A percentile compares a stretch with the other conserved stretches of the same genome.
Conservation (phyloP, 2,329 filamentous ascomycete species). For the Thelonectria discophora region DNA sequence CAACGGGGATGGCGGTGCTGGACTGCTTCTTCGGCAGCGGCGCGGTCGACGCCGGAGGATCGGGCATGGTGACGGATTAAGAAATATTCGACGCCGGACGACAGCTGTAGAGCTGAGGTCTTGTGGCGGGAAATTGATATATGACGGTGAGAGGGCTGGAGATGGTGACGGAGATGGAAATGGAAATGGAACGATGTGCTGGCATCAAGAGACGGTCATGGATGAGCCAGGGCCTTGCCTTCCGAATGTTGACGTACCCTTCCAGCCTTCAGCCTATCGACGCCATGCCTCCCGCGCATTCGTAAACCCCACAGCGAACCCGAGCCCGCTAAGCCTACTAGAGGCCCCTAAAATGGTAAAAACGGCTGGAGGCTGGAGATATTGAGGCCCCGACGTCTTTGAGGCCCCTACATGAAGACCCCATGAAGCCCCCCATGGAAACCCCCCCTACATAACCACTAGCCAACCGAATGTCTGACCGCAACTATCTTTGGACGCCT, state of each 20-base stretch:
- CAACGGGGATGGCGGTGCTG: slow-evolving; percentile 69
- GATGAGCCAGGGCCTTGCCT: slow-evolving; percentile 25
- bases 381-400: too few species aligned
- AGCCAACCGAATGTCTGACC: too few species aligned
- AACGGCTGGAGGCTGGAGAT: too few species aligned
- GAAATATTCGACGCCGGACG: slow-evolving; percentile 31
- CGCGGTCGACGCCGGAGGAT: slow-evolving; percentile 33
- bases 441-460: too few species aligned
- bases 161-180: too few species aligned
- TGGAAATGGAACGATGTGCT: slow-evolving; percentile 37
- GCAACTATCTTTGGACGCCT: too few species aligned
- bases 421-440: too few species aligned
- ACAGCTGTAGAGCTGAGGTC: slow-evolving; percentile 43
- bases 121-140: slow-evolving; percentile 32
- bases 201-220: slow-evolving; percentile 29
- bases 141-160: slow-evolving; percentile 31
- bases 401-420: too few species aligned
- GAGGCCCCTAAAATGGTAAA: too few species aligned
- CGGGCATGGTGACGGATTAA: slow-evolving; percentile 32
- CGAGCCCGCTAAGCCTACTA: slow-evolving; percentile 6
- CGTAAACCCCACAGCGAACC: slow-evolving; percentile 15
- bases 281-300: slow-evolving; percentile 5
- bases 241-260: slow-evolving; percentile 28
- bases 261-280: too few species aligned
- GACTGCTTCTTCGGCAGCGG: slow-evolving; percentile 31